Conservation (phyloP, 148 eudicot genomes). For the Silene conica region DNA sequence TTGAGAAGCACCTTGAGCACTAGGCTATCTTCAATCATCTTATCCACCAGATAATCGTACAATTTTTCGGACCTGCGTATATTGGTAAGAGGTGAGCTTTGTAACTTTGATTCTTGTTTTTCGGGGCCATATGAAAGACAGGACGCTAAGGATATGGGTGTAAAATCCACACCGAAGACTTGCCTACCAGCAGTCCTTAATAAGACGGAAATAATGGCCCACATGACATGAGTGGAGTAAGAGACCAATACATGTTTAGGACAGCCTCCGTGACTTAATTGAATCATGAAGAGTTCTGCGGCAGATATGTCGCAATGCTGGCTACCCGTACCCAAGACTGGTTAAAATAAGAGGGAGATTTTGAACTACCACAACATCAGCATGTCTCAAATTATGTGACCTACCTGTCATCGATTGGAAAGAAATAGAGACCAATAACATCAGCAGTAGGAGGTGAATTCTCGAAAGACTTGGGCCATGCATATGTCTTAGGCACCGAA, state of each 20-base stretch:
- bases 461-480: constrained; percentile 33
- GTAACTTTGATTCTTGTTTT: too few relatives aligned
- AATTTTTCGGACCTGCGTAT: constrained; percentile 32
- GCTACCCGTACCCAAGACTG: neutral
- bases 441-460: constrained; percentile 27
- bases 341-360: neutral
- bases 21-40: constrained; percentile 22
- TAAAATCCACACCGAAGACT: neutral
- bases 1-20: constrained; percentile 25
- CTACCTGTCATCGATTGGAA: constrained; percentile 34
- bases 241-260: too few relatives aligned
- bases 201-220: too few relatives aligned
- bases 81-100: neutral
- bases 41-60: constrained; percentile 21
- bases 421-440: constrained; percentile 32
- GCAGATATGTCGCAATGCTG: neutral
- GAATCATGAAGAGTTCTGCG: too few relatives aligned
- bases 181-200: neutral
- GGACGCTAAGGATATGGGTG: neutral
- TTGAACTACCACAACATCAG: neutral
- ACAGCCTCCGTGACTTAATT: too few relatives aligned
- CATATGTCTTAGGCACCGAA: constrained; percentile 16
- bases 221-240: too few relatives aligned
- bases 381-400: neutral
- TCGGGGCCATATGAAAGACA: too few relatives aligned